Base-by-base conservation (phyloP, 1,139 yeast genomes). In the Cylindricascospora bacillispora region DNA sequence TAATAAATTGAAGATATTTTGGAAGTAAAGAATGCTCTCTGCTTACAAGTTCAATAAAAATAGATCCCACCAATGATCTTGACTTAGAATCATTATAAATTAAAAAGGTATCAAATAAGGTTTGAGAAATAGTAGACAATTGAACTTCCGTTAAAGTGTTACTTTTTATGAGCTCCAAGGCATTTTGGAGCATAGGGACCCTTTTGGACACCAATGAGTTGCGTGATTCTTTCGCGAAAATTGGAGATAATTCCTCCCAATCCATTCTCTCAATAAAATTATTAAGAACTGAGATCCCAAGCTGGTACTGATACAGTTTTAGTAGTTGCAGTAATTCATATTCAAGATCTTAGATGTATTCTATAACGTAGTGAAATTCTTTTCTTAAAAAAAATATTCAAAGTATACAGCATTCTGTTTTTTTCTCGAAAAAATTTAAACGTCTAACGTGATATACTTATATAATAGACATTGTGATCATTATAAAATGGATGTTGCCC, bases 51-150 rank as follows among this genome's bases (percentile, higher is more conserved):
- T 50, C 44, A 12, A 52, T 45, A 34, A 73, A 60, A 5, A 63
- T 54, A n/a, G 45, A 40, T 19, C 56, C 37, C 4, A 68, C 65
- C 30, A 56, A 53, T 26, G 49, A 45, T 35, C 73, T 59, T 11
- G 77, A 68, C 33, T 54, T 54, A 6, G 57, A 39, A 44, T 73
- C 79, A 37, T 60, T 67, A 40, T 63, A 66, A 42, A 57, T 60
- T 9, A 35, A 31, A 30, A 35, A 49, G 15, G 75, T 68, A 30
- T 56, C 55, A 35, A 70, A 55, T 31, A 67, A 46, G 11, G 31
- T 35, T n/a, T 34, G 19, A 9, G 52, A 43, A 7, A 52, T 35
- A 25, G 35, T 33, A 17, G 34, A 30, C 21, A 47, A 35, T 40
- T 47, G 52, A 11, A 39, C 34, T 10, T 37, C 28, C 26, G 40